Conservation (phyloP, 306 rosid genomes). For the Cucurbita moschata region DNA sequence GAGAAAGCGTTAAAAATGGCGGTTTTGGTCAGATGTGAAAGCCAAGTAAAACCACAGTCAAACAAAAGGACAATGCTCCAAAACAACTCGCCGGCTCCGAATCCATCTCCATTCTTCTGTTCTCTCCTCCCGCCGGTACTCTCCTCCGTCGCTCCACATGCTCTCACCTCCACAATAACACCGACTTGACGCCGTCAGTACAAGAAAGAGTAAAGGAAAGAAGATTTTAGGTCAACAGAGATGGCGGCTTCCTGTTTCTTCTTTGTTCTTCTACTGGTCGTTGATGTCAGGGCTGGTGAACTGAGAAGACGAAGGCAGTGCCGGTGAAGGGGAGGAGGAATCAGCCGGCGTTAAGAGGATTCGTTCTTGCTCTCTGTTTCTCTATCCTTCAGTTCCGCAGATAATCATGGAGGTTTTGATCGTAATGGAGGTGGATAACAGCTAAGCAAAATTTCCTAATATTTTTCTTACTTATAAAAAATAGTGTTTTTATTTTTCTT, state of each 20-base stretch:
- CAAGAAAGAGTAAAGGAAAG: background rate
- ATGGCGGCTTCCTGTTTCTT: background rate
- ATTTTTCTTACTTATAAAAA: background rate
- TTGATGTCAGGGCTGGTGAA: background rate
- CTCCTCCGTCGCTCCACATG: slow-evolving; percentile 14
- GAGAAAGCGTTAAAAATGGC: slow-evolving; percentile 40
- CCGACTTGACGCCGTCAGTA: slow-evolving; percentile 8
- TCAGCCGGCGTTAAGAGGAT: background rate
- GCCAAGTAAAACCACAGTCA: slow-evolving; percentile 48
- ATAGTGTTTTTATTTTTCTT: background rate
- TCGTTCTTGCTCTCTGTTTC: background rate
- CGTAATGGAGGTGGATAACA: slow-evolving; percentile 7
- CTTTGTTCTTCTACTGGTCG: background rate
- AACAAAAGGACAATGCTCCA: slow-evolving; percentile 29
- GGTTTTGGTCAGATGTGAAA: slow-evolving; percentile 52
- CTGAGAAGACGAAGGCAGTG: background rate
- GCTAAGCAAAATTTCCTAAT: background rate
- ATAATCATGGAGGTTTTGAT: slow-evolving; percentile 8
- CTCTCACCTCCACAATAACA: background rate
- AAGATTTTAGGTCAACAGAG: background rate
- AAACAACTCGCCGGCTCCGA: slow-evolving; percentile 2
- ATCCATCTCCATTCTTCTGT: background rate
- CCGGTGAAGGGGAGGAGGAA: background rate
- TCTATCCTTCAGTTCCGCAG: slow-evolving; percentile 5
- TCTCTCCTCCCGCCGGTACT: background rate